A percentile compares a stretch with the other conserved stretches of the same genome.
Evolutionary conservation across 805 yeast genomes (phyloP).

Genomic region (Ogataea ramenticola): DNA sequence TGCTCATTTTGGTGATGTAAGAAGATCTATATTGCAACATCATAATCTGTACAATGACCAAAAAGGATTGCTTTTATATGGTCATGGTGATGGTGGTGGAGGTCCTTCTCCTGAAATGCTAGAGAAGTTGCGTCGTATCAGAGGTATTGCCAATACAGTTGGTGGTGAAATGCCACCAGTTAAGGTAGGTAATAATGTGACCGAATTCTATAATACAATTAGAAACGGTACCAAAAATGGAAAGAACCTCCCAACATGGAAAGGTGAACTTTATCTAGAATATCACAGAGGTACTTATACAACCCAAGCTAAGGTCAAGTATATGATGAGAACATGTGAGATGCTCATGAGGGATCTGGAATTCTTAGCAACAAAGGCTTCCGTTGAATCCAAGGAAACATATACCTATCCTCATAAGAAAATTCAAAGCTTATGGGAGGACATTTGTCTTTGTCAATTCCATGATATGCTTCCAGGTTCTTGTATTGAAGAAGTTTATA

Average conservation of each 20-base stretch:
- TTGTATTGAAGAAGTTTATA: constrained; percentile 89
- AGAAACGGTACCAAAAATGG: constrained; percentile 61
- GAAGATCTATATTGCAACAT: constrained; percentile 72
- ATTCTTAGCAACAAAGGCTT: constrained; percentile 69
- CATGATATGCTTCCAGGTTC: constrained; percentile 98
- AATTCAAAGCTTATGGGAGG: constrained; percentile 76
- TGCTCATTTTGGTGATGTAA: constrained; percentile 90
- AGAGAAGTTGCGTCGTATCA: constrained; percentile 84
- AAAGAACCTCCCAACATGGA: constrained; percentile 71
- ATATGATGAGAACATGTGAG: constrained; percentile 72
- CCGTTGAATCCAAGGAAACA: constrained; percentile 37
- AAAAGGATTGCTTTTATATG: constrained; percentile 74
- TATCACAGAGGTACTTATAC: constrained; percentile 97
- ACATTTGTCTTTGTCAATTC: constrained; percentile 84
- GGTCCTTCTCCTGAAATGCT: constrained; percentile 94
- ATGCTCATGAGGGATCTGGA: constrained; percentile 79
- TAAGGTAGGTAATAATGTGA: constrained; percentile 70
- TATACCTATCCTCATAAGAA: constrained; percentile 69
- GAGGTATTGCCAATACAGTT: constrained; percentile 78
- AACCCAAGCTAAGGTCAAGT: constrained; percentile 82
- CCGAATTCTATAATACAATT: constrained; percentile 67
- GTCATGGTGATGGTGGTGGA: constrained; percentile 98
- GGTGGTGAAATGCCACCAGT: constrained; percentile 74
- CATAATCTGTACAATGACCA: constrained; percentile 77
- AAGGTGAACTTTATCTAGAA: constrained; percentile 89